Evolutionary conservation across 2,329 filamentous ascomycete genomes (phyloP), one percentile per base, ranked within the genome.

Genomic region (Didymella exigua): DNA sequence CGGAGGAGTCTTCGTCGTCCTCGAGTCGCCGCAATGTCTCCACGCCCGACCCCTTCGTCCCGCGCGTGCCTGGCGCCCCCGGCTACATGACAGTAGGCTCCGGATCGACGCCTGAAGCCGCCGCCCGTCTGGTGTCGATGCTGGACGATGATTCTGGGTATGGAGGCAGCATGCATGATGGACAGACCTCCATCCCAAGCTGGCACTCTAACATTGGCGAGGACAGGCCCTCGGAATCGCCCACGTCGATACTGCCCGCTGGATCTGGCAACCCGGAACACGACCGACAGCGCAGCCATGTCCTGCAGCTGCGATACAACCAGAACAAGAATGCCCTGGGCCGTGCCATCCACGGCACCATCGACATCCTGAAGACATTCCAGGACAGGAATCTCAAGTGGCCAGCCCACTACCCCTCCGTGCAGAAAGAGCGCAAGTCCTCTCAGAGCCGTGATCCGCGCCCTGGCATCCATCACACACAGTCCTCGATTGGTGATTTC

Each of bases 231-330:
- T 85, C 82, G 19, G 83, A 83, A 26, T 75, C 77, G 33, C 82
- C 83, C 68, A 83, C 84, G 24, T 78, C 83, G 43, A 76, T 80
- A 24, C 68, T 77, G 29, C 70, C 76, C 29, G 82, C 81, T 63
- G 77, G 81, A 43, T 76, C 73, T 52, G 80, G 72, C 75, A 63
- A 65, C 31, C 79, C 80, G 38, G 86, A 89, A 46, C 79, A 86
- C 61, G 88, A 91, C 69, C 84, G 84, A 67, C 84, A 73, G 85
- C 62, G 91, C 31, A 90, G 89, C 70, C 91, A 96, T 75, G 86
- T 97, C 43, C 89, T 96, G 70, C 95, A 98, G 78, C 84, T 98
- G 62, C 91, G 90, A 82, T 97, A 96, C 78, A 98, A 98, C 75
- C 86, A 91, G 68, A 96, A 98, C 74, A 87, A 93, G 55, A 90